Conservation (phyloP, 495 filamentous ascomycete genomes). For the Penicillium goetzii region DNA sequence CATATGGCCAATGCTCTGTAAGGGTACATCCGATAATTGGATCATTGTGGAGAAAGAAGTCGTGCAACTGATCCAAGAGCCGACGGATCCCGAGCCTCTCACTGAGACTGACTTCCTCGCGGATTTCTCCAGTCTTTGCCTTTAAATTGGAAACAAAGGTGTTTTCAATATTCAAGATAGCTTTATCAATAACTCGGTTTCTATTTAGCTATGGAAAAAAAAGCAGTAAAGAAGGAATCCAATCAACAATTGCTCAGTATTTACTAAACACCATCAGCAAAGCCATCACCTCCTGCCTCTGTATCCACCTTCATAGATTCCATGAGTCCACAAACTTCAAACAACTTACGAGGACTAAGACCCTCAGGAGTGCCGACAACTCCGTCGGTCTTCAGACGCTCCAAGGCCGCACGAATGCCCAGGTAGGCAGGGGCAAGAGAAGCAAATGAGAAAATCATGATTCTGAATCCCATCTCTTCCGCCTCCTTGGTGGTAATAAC, state of each 20-base stretch:
- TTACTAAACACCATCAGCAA: constrained; percentile 41
- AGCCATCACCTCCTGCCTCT: constrained; percentile 57
- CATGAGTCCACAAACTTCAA: constrained; percentile 62
- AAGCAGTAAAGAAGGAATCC: not conserved
- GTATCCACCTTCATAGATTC: constrained; percentile 61
- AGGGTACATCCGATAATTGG: not conserved
- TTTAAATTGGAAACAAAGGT: not conserved
- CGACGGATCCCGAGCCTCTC: not conserved
- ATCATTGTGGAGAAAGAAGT: constrained; percentile 16
- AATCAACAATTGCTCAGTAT: constrained; percentile 2
- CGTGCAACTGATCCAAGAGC: constrained; percentile 4
- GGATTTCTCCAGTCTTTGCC: not conserved
- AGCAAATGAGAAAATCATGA: constrained; percentile 65
- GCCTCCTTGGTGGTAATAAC: constrained; percentile 60
- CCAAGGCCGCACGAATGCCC: constrained; percentile 50
- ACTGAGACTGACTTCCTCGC: not conserved
- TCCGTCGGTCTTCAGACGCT: constrained; percentile 53
- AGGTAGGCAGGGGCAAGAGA: constrained; percentile 55
- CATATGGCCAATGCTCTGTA: constrained; percentile 23
- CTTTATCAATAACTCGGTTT: constrained; percentile 6
- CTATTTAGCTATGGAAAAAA: not conserved
- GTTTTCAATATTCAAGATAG: not conserved
- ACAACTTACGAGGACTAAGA: constrained; percentile 52
- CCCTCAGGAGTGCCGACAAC: constrained; percentile 51
- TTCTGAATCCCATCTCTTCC: constrained; percentile 61